Conservation (phyloP, 2,329 filamentous ascomycete species). For the Talaromyces sp. region DNA sequence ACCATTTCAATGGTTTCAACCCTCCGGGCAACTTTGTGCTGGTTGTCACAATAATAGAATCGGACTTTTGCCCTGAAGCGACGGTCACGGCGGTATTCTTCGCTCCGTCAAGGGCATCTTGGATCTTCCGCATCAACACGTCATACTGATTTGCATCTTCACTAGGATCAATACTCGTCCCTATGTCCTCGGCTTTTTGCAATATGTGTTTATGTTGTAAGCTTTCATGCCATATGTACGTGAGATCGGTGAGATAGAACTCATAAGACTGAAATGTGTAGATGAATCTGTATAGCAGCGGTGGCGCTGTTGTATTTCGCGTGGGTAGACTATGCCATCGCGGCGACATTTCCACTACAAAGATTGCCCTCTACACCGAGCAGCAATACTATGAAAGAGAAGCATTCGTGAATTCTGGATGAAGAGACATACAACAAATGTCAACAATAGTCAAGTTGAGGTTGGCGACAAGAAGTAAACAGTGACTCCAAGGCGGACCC, state of each 20-base stretch:
- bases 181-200: conserved; percentile 43
- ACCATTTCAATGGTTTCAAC: conserved; percentile 51
- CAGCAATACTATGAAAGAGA: background rate
- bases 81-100: conserved; percentile 30
- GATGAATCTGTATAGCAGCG: conserved; percentile 37
- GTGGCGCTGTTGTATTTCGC: conserved; percentile 24
- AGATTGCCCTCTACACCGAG: background rate
- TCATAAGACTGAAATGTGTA: conserved; percentile 42
- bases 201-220: conserved; percentile 45
- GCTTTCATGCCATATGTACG: conserved; percentile 53
- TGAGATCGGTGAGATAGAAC: conserved; percentile 55
- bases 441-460: background rate
- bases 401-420: background rate
- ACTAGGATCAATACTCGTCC: conserved; percentile 56
- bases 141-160: conserved; percentile 52
- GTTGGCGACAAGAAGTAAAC: background rate
- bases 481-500: background rate
- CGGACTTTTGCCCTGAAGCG: conserved; percentile 21
- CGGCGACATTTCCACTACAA: conserved; percentile 25
- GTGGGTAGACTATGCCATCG: conserved; percentile 35
- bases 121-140: conserved; percentile 53
- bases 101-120: conserved; percentile 41
- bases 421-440: background rate
- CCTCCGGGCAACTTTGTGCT: conserved; percentile 50
- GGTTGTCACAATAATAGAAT: conserved; percentile 44